These are phyloP conservation scores for Colletotrichum lupini DNA, from an alignment of 2,329 filamentous ascomycete species.

Conservation along the genomic window DNA sequence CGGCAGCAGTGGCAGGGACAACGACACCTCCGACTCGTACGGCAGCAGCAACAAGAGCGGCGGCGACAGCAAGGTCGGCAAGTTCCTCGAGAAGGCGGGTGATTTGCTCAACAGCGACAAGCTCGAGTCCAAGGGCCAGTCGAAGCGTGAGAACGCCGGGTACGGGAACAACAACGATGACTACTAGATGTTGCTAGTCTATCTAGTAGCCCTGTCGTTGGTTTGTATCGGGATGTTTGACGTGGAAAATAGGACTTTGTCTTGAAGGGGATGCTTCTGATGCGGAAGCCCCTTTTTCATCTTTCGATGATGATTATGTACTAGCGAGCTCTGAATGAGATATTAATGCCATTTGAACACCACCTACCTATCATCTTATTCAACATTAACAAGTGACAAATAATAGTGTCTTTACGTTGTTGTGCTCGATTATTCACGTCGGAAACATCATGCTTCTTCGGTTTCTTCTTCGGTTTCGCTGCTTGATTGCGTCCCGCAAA, in stretches of 20 bases:
- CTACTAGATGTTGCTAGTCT: neutral
- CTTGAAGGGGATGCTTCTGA: too few species aligned
- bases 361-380: neutral
- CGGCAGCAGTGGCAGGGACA: conserved; percentile 35
- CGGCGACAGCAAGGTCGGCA: conserved; percentile 62
- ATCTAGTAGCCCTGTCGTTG: neutral
- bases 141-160: conserved; percentile 58
- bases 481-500: too few species aligned
- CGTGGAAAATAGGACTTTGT: neutral
- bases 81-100: conserved; percentile 69
- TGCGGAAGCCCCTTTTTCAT: neutral
- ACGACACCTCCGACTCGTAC: conserved; percentile 37
- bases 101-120: conserved; percentile 58
- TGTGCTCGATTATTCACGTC: neutral
- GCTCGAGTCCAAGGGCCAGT: conserved; percentile 59
- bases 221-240: neutral
- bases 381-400: too few species aligned
- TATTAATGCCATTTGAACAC: neutral
- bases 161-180: conserved; percentile 41
- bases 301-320: neutral
- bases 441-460: neutral
- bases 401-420: too few species aligned
- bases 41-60: conserved; percentile 36
- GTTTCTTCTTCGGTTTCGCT: too few species aligned
- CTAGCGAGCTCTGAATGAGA: neutral